These are phyloP conservation scores for Talaromyces sp. DNA, from an alignment of 2,329 filamentous ascomycete species.

Conservation along the genomic window DNA sequence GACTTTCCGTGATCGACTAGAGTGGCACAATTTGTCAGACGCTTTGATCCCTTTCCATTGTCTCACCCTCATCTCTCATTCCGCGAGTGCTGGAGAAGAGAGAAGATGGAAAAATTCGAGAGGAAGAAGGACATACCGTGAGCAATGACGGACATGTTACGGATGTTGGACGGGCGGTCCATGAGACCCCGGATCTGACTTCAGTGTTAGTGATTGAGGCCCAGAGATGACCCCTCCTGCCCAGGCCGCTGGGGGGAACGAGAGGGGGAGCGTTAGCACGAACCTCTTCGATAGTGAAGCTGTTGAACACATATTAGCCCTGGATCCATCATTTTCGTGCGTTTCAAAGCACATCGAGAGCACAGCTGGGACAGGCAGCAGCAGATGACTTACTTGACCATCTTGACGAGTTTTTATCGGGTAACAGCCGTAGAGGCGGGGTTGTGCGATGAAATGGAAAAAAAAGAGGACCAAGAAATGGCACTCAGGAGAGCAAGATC, in stretches of 20 bases:
- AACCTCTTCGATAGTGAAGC: constrained; percentile 95
- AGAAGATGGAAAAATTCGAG: neutral
- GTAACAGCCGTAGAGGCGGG: constrained; percentile 36
- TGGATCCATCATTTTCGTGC: neutral
- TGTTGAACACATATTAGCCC: constrained; percentile 40
- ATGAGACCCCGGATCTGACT: constrained; percentile 41
- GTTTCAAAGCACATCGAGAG: constrained; percentile 12
- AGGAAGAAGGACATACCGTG: constrained; percentile 57
- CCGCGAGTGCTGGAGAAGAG: constrained; percentile 2
- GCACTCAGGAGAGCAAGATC: constrained; percentile 38
- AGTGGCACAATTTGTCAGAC: neutral
- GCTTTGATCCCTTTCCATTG: neutral
- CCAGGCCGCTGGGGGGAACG: neutral
- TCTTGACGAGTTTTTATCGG: constrained; percentile 68
- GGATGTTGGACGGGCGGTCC: constrained; percentile 56
- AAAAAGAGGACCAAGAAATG: constrained; percentile 22
- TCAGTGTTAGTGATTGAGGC: neutral
- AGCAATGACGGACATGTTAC: constrained; percentile 99
- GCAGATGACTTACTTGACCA: constrained; percentile 87
- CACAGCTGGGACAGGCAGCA: neutral
- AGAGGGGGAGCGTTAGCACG: constrained; percentile 25
- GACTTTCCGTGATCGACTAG: constrained; percentile 98
- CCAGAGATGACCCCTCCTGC: neutral
- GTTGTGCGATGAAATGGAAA: constrained; percentile 22
- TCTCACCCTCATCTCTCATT: neutral